A percentile compares a stretch with the other conserved stretches of the same genome.
phyloP scores from a whole-genome alignment of 257 asterid genomes.

The Scutellaria barbata region DNA sequence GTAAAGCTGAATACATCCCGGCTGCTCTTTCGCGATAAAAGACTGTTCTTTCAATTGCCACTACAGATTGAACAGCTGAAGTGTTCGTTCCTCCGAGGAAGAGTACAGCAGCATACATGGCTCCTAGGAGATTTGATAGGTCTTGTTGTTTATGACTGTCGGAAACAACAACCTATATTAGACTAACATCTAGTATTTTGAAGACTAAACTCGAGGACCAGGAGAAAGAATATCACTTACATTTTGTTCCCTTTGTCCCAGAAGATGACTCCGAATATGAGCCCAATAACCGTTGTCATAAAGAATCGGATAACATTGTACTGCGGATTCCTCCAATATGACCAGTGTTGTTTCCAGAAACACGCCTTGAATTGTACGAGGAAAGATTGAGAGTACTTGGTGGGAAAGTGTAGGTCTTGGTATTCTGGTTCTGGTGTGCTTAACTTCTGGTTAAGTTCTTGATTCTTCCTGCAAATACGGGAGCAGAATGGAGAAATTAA shows the following conservation, averaged over 20 bases:
- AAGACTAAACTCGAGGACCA: too few species aligned
- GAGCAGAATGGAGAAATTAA: background rate
- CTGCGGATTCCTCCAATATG: constrained; percentile 79
- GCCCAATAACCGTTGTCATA: constrained; percentile 64
- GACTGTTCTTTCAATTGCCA: constrained; percentile 67
- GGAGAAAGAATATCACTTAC: constrained; percentile 36
- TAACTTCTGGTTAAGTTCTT: constrained; percentile 49
- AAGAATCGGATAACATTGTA: constrained; percentile 66
- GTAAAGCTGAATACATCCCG: constrained; percentile 69
- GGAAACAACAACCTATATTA: background rate
- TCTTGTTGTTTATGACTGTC: constrained; percentile 61
- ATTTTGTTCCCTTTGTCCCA: constrained; percentile 69
- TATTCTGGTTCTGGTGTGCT: constrained; percentile 51
- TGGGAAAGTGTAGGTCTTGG: constrained; percentile 59
- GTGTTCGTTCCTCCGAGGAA: constrained; percentile 74
- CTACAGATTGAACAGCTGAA: constrained; percentile 71
- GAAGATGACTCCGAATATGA: constrained; percentile 64
- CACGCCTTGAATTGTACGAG: constrained; percentile 57
- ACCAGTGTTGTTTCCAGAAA: constrained; percentile 74
- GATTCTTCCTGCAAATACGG: constrained; percentile 52
- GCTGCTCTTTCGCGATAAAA: constrained; percentile 75
- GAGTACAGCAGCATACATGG: constrained; percentile 72
- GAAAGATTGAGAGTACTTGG: constrained; percentile 67
- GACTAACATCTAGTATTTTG: background rate
- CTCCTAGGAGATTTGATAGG: constrained; percentile 65